Evolutionary conservation across 2,329 filamentous ascomycete genomes (phyloP), one percentile per base, ranked within the genome.

Genomic region (Elsinoe fawcettii): DNA sequence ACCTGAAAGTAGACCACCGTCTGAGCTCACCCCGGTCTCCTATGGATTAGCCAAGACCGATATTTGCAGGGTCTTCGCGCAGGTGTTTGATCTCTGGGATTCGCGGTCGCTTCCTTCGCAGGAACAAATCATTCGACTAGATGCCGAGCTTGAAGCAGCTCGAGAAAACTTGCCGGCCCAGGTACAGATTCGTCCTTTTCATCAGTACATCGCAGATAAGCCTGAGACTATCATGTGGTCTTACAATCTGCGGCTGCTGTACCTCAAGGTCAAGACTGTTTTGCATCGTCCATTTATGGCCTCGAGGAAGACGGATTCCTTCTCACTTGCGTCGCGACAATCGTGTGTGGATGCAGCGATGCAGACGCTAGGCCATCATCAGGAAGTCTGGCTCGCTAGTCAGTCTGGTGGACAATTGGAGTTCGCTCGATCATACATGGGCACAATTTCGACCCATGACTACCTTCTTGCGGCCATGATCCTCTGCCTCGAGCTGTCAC

Each of bases 231-330:
- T 83, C 30, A 77, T 82, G 69, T 72, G 73, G 22, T 72, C 77
- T 4, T 74, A 80, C 60, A 79, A 76, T 39, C 64, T 82, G 20
- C 74, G 80, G 16, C 65, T 81, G 3, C 67, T 79, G 4, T 78
- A 77, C 62, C 74, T 77, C 46, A 80, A 80, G 62, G 69, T 75
- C 7, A 74, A 75, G 51, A 74, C 77, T 30, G 74, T 81, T 1
- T 64, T 83, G n/a, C 80, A 83, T 63, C 72, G 80, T 14, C 75
- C 74, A 25, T 80, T 77, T 61, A 72, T 83, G 60, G 67, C 66
- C 41, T 25, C 51, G 6, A 51, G 36, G 9, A 46, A 23, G 8
- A 39, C 56, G 4, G 49, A 69, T 63, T 32, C 59, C 7, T 44
- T 51, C 18, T 74, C 73, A 57, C 64, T 65, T 0, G 72, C 74